These are phyloP conservation scores for Carex cristatella DNA, from an alignment of 176 grass and related monocot species.

Conservation along the genomic window DNA sequence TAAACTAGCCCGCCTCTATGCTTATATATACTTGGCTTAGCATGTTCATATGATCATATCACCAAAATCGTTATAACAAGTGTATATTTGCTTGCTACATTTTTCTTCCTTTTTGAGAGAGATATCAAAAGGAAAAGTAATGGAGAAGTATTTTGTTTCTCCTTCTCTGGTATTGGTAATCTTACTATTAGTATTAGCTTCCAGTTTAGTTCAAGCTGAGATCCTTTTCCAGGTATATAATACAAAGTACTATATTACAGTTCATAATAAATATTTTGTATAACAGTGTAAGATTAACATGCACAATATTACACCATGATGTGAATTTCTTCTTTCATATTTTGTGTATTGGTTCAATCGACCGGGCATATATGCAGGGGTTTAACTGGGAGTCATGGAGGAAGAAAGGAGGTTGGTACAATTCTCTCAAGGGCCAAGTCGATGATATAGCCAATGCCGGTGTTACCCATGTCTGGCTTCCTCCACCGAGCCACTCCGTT, in stretches of 20 bases:
- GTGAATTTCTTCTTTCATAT: background rate
- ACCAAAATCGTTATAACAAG: background rate
- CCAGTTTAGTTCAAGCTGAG: slow-evolving; percentile 14
- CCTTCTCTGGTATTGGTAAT: background rate
- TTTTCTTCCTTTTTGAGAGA: background rate
- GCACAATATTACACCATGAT: background rate
- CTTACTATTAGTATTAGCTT: slow-evolving; percentile 12
- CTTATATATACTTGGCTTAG: slow-evolving; percentile 1
- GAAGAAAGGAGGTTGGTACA: slow-evolving; percentile 75
- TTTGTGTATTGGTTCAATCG: background rate
- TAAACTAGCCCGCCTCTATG: background rate
- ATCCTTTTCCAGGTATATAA: slow-evolving; percentile 30
- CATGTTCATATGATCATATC: background rate
- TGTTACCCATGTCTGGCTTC: slow-evolving; percentile 76
- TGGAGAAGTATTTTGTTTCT: slow-evolving; percentile 11
- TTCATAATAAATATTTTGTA: background rate
- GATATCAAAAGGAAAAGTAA: background rate
- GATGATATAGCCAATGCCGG: slow-evolving; percentile 49
- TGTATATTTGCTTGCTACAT: background rate
- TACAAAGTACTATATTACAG: background rate
- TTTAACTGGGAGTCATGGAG: slow-evolving; percentile 92
- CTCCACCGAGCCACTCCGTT: slow-evolving; percentile 69
- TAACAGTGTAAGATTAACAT: background rate
- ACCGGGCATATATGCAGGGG: slow-evolving; percentile 27
- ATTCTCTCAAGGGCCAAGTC: slow-evolving; percentile 33